Base-by-base conservation (phyloP, 2,329 filamentous ascomycete genomes). In the Xylariaceae sp. region DNA sequence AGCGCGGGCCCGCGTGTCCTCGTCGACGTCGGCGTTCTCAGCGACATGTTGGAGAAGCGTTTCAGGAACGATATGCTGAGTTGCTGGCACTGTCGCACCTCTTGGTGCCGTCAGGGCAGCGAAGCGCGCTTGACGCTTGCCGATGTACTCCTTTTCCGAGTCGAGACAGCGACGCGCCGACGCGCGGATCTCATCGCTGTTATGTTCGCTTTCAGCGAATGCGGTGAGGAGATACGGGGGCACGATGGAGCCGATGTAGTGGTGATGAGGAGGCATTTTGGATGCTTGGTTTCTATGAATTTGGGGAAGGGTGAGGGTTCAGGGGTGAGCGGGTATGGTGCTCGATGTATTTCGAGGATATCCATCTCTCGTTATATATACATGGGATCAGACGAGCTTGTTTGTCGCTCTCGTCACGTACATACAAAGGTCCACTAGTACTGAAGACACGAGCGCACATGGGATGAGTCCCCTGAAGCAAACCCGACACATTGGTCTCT, bases 201-300 rank as follows among this genome's bases (percentile, higher is more conserved):
- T 78, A 59, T 71, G 63, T 44, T 74, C 75, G 52, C 69, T 71
- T 7, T 77, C 70, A 39, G 75, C 75, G 55, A 81, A 78, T 56
- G 72, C 73, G 37, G 67, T 70, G 18, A 81, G 73, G 9, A 81
- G 72, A 58, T 81, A 76, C 17, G 78, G 78, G 17, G 78, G 78
- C 3, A 80, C 74, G 58, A 79, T 74, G 60, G 70, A 75, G 67
- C 76, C 78, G 58, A 71, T 51, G 55, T 62, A 62, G 51, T 61
- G 54, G 44, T 57, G 58, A 9, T 56, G 61, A 55, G 65, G 39
- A 3, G 68, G 61, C 69, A 70, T 71, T 37, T 63, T 68, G 56
- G 37, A 57, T 61, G 34, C 55, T 62, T 51, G 10, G 44, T 58
- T 51, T 15, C 37, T 7, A 41, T 13, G 37, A 2, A 41, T 10